phyloP scores from a whole-genome alignment of 2,329 filamentous ascomycete genomes.

The Hymenotorrendiella dingleyae region DNA sequence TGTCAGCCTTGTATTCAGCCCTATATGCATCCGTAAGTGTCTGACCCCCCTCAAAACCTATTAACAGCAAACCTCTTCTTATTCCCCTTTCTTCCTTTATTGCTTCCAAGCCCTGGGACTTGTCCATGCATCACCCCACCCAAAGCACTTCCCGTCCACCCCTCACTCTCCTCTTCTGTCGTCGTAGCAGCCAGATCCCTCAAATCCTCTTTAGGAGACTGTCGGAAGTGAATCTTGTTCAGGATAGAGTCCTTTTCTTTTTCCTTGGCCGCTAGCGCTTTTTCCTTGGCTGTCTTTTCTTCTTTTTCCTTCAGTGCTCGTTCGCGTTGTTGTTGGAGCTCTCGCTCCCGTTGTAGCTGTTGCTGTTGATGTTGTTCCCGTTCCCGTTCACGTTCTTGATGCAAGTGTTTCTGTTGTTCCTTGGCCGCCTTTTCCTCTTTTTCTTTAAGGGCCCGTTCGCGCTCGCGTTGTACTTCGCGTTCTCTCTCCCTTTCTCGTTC shows the following conservation, averaged over 20 bases:
- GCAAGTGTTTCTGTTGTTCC: no score
- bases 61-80: constrained; percentile 9
- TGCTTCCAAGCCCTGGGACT: no score
- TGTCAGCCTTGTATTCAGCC: neutral
- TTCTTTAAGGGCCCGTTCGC: no score
- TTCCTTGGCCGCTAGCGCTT: neutral
- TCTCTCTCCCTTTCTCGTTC: no score
- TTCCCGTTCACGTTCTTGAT: no score
- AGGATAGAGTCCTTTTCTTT: neutral
- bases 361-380: no score
- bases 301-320: no score
- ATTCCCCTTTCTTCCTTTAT: constrained; percentile 2
- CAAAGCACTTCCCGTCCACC: constrained; percentile 2
- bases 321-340: no score
- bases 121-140: no score
- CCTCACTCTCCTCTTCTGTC: constrained; percentile 5
- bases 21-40: neutral
- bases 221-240: neutral
- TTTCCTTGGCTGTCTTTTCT: neutral
- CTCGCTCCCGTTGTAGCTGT: no score
- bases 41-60: constrained; percentile 1
- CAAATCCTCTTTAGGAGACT: neutral
- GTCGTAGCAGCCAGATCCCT: neutral
- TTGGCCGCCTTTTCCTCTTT: no score
- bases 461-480: no score